phyloP scores from a whole-genome alignment of 208 protist species.

The Strigomonas culicis region DNA sequence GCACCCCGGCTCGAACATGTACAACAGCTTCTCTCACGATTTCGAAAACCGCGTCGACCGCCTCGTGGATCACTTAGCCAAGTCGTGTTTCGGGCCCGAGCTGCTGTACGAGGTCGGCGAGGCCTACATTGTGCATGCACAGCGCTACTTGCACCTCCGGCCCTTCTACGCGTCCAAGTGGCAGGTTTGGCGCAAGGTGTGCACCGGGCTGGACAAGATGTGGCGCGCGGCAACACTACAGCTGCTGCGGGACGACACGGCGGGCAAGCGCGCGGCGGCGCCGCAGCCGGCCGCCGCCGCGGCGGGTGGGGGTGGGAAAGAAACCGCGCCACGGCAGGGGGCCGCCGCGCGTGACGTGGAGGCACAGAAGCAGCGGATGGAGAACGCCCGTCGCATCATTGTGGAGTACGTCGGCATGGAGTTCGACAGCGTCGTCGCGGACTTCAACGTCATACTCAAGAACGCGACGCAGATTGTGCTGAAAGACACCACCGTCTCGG shows the following conservation, averaged over 20 bases:
- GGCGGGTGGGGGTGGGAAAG: neutral
- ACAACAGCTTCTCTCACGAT: constrained; percentile 74
- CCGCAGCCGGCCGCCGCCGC: neutral
- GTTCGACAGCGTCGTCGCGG: constrained; percentile 75
- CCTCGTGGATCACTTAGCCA: constrained; percentile 42
- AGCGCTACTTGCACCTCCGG: constrained; percentile 73
- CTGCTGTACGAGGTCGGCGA: constrained; percentile 75
- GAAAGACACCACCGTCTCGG: constrained; percentile 49
- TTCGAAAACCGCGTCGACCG: constrained; percentile 73
- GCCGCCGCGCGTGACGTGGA: too few species aligned
- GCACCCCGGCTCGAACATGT: constrained; percentile 48
- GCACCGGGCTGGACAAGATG: constrained; percentile 59
- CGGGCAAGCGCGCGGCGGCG: constrained; percentile 8
- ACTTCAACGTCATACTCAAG: constrained; percentile 53
- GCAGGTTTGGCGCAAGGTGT: constrained; percentile 58
- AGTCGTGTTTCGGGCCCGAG: constrained; percentile 77
- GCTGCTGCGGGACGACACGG: constrained; percentile 38
- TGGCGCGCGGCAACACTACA: constrained; percentile 20
- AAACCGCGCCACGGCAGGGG: neutral
- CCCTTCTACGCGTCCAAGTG: constrained; percentile 83
- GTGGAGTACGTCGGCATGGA: constrained; percentile 86
- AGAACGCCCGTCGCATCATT: constrained; percentile 50
- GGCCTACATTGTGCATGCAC: constrained; percentile 66
- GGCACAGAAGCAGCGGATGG: constrained; percentile 27
- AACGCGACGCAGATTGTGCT: constrained; percentile 73